Conservation (phyloP, 805 yeast genomes). For the Candida sakaeoensis region DNA sequence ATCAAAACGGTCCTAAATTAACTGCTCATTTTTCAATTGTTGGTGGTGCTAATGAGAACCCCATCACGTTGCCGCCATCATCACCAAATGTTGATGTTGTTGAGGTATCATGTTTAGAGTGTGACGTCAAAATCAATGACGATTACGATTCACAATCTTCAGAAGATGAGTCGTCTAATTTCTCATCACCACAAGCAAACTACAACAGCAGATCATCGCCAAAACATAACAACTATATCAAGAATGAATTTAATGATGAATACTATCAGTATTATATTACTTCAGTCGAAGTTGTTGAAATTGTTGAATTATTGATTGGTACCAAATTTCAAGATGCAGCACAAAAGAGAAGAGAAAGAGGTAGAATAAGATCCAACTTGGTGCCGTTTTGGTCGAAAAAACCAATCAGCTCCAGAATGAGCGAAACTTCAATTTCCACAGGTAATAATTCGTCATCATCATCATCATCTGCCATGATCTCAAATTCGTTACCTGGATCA, state of each 20-base stretch:
- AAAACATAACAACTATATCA: slow-evolving; percentile 9
- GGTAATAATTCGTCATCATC: too few species aligned
- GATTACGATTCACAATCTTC: slow-evolving; percentile 24
- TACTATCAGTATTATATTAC: slow-evolving; percentile 49
- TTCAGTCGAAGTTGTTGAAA: slow-evolving; percentile 62
- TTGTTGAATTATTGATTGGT: slow-evolving; percentile 60
- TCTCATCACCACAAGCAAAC: slow-evolving; percentile 8
- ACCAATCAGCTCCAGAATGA: slow-evolving; percentile 48
- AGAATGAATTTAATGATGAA: slow-evolving; percentile 22
- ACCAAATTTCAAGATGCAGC: slow-evolving; percentile 42
- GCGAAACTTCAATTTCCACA: slow-evolving; percentile 17
- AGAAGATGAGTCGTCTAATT: slow-evolving; percentile 22
- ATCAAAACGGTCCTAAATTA: slow-evolving; percentile 46
- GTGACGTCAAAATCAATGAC: slow-evolving; percentile 26
- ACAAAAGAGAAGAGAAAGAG: slow-evolving; percentile 58
- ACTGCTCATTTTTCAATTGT: slow-evolving; percentile 48
- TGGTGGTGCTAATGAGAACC: slow-evolving; percentile 49
- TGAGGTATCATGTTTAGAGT: slow-evolving; percentile 59
- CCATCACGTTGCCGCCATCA: slow-evolving; percentile 32
- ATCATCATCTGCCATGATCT: not conserved
- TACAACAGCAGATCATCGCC: slow-evolving; percentile 13
- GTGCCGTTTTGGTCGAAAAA: slow-evolving; percentile 66
- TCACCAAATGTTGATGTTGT: slow-evolving; percentile 47
- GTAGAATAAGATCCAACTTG: slow-evolving; percentile 62
- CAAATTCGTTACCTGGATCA: slow-evolving; percentile 3